These are phyloP conservation scores for Trichoderma asperelloides DNA, from an alignment of 495 filamentous ascomycete genomes.

Conservation along the genomic window DNA sequence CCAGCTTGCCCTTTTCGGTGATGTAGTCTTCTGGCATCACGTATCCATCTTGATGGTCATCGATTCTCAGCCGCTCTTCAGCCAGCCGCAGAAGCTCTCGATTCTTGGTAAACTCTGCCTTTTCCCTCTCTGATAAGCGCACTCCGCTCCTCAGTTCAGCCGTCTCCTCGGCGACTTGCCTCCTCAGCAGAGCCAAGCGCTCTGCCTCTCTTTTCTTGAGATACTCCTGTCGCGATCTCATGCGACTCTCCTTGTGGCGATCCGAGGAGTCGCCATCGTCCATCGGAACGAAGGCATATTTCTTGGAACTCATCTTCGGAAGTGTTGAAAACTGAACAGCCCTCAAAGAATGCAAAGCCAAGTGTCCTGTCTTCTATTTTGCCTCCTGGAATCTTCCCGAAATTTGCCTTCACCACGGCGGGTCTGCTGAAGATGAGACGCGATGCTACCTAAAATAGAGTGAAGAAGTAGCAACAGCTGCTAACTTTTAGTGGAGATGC, in stretches of 20 bases:
- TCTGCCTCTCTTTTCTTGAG: constrained; percentile 86
- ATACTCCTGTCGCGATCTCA: constrained; percentile 79
- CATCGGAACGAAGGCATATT: constrained; percentile 78
- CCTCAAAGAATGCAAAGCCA: not conserved
- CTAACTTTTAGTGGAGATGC: not conserved
- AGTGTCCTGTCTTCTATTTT: not conserved
- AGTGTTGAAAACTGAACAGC: not conserved
- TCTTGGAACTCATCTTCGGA: constrained; percentile 46
- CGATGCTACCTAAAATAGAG: not conserved
- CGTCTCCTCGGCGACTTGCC: constrained; percentile 86
- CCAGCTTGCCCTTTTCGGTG: constrained; percentile 84
- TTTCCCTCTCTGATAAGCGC: constrained; percentile 66
- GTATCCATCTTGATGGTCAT: constrained; percentile 90
- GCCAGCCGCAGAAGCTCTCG: constrained; percentile 78
- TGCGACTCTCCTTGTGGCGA: constrained; percentile 4
- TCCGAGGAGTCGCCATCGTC: constrained; percentile 46
- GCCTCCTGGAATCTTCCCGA: not conserved
- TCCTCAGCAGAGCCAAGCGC: constrained; percentile 71
- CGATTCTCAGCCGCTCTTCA: constrained; percentile 78
- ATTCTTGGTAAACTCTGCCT: constrained; percentile 85
- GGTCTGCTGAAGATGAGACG: constrained; percentile 3
- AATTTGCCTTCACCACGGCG: not conserved
- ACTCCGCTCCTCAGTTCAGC: constrained; percentile 73
- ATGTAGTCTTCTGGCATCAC: constrained; percentile 92
- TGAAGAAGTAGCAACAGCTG: not conserved